These are phyloP conservation scores for Fraxinus nigra DNA, from an alignment of 305 asterid genomes.

Conservation along the genomic window DNA sequence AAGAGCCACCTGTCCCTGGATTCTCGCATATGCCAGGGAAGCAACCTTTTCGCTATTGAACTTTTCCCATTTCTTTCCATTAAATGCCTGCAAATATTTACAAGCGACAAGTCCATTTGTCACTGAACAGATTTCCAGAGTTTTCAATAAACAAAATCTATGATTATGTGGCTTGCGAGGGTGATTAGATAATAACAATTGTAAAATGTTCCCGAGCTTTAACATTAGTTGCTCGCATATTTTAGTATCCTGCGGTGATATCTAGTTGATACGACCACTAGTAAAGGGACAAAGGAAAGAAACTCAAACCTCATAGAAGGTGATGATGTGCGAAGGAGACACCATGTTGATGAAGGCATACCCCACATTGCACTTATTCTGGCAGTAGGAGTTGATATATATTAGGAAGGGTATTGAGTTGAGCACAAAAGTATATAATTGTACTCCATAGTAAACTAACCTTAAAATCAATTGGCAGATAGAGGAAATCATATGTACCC, in stretches of 20 bases:
- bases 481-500: slow-evolving; percentile 89
- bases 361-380: not conserved
- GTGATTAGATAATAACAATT: not conserved
- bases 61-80: slow-evolving; percentile 95
- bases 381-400: slow-evolving; percentile 15
- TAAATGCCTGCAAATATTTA: slow-evolving; percentile 52
- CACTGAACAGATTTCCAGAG: not conserved
- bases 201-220: not conserved
- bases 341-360: slow-evolving; percentile 90
- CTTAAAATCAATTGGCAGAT: slow-evolving; percentile 95
- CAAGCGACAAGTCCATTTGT: not conserved
- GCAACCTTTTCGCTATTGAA: slow-evolving; percentile 92
- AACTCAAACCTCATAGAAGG: slow-evolving; percentile 69
- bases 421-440: not conserved
- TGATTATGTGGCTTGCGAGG: not conserved
- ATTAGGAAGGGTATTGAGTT: not conserved
- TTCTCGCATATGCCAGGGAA: slow-evolving; percentile 79
- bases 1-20: slow-evolving; percentile 74
- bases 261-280: not conserved
- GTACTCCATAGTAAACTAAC: slow-evolving; percentile 32
- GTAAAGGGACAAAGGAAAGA: not conserved
- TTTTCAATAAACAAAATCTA: not conserved
- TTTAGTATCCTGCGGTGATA: not conserved
- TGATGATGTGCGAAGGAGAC: slow-evolving; percentile 70
- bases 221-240: not conserved